Conservation (phyloP, 1,284 basidiomycete species). For the Ceratobasidium sp. region DNA sequence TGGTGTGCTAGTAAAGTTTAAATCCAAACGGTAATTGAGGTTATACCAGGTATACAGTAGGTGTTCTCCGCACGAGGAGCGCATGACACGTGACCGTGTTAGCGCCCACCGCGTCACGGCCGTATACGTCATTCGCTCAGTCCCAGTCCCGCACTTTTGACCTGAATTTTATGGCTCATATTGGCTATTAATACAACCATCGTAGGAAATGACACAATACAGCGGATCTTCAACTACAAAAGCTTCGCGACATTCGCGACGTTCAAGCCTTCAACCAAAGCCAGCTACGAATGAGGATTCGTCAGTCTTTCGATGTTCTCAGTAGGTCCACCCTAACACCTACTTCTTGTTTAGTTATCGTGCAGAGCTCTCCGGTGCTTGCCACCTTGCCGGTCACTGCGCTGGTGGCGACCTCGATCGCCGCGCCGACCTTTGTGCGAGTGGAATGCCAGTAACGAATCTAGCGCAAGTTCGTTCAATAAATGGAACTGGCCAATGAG, state of each 20-base stretch:
- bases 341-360: constrained; percentile 68
- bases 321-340: constrained; percentile 43
- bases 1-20: background rate
- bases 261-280: constrained; percentile 40
- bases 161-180: background rate
- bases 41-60: background rate
- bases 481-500: background rate
- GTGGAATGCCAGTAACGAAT: constrained; percentile 77
- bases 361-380: constrained; percentile 67
- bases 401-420: constrained; percentile 61
- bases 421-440: constrained; percentile 57
- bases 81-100: constrained; percentile 39
- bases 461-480: constrained; percentile 44
- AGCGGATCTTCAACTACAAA: background rate
- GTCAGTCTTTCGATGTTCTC: background rate
- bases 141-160: background rate
- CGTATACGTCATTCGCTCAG: background rate
- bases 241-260: background rate
- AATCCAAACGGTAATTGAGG: background rate
- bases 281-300: constrained; percentile 14
- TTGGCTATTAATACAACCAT: background rate
- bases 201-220: background rate
- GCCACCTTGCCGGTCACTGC: constrained; percentile 64
- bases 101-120: constrained; percentile 1
- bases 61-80: background rate